Conservation (phyloP, 2,329 filamentous ascomycete genomes). For the Cytospora chrysosperma region DNA sequence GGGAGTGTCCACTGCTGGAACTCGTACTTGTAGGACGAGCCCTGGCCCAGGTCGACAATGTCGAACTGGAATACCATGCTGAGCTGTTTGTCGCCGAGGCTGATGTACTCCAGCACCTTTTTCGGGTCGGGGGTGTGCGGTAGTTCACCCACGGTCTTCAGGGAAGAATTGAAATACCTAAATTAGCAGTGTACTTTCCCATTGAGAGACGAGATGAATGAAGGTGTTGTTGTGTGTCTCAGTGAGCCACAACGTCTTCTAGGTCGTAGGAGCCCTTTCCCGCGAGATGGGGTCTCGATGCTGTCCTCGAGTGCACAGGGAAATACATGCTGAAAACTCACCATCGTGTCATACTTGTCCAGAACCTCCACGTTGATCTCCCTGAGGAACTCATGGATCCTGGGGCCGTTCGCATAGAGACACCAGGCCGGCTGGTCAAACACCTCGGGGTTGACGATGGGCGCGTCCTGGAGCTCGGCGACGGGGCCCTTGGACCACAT, state of each 20-base stretch:
- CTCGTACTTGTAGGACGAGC: conserved; percentile 51
- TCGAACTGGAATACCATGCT: conserved; percentile 72
- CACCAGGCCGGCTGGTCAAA: conserved; percentile 52
- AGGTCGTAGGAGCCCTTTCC: background rate
- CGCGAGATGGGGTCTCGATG: background rate
- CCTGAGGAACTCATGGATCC: conserved; percentile 64
- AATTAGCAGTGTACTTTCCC: no score
- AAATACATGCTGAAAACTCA: background rate
- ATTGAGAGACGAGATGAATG: background rate
- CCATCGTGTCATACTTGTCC: conserved; percentile 59
- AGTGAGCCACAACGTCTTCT: background rate
- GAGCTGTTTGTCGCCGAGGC: conserved; percentile 56
- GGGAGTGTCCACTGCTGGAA: conserved; percentile 50
- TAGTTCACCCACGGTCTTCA: conserved; percentile 64
- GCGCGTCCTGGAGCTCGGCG: conserved; percentile 54
- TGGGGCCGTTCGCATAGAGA: conserved; percentile 67
- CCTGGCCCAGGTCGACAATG: conserved; percentile 60
- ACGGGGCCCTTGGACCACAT: conserved; percentile 60
- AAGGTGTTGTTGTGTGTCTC: background rate
- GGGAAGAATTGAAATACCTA: no score
- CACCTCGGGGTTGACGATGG: conserved; percentile 47
- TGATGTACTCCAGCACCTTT: conserved; percentile 60
- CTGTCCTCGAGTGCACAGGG: no score
- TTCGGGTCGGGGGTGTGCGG: conserved; percentile 59
- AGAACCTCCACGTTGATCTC: conserved; percentile 64